phyloP scores from a whole-genome alignment of 129 eudicot genomes.

The Oenanthe sinensis region DNA sequence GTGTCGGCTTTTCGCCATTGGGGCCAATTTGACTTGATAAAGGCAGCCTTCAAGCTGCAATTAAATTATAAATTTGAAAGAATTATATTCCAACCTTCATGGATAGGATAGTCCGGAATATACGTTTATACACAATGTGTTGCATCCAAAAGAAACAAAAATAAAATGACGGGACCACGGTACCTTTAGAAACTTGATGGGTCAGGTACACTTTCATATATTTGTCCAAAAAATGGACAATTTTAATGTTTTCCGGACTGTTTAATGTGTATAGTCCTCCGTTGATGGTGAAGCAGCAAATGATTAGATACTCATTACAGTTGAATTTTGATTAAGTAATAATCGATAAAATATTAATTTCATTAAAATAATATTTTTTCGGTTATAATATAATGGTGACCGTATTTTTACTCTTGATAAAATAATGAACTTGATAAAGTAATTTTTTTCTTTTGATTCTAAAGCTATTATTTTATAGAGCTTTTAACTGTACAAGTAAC shows the following conservation, averaged over 20 bases:
- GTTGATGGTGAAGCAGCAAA: neutral
- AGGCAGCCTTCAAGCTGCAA: conserved; percentile 1
- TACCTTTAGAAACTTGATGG: neutral
- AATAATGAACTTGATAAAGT: too few relatives aligned
- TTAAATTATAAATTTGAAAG: neutral
- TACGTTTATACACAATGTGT: neutral
- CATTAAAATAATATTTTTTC: too few relatives aligned
- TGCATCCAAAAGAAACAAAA: neutral
- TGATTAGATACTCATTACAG: neutral
- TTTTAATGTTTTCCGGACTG: neutral
- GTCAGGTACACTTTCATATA: neutral
- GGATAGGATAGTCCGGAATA: neutral
- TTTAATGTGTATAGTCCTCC: neutral
- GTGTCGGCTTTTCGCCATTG: neutral
- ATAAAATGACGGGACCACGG: neutral
- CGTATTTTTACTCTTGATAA: too few relatives aligned
- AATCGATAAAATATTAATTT: too few relatives aligned
- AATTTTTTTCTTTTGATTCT: too few relatives aligned
- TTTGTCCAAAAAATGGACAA: neutral
- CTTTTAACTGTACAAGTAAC: too few relatives aligned
- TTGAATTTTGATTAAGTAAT: too few relatives aligned
- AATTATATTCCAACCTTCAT: neutral
- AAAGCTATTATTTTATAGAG: too few relatives aligned
- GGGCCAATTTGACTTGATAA: neutral
- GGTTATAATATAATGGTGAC: too few relatives aligned